Percentiles rank a stretch among this genome's conserved stretches.
These are phyloP conservation scores for Geum urbanum DNA, from an alignment of 306 rosid genomes.

Conservation along the genomic window DNA sequence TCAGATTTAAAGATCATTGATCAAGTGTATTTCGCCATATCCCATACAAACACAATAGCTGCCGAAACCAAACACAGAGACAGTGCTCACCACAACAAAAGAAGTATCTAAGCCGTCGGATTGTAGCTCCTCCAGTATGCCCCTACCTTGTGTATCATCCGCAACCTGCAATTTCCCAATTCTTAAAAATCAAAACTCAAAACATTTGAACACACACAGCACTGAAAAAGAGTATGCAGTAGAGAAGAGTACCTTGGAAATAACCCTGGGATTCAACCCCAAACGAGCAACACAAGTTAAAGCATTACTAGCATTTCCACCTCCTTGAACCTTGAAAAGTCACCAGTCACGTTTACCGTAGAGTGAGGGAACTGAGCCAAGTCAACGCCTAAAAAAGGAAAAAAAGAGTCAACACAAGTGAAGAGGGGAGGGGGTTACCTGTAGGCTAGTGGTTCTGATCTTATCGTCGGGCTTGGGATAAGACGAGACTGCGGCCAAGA, in stretches of 20 bases:
- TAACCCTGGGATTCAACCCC: constrained; percentile 71
- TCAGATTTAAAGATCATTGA: background rate
- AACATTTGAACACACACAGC: background rate
- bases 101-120: constrained; percentile 83
- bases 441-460: constrained; percentile 61
- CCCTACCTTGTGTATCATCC: constrained; percentile 76
- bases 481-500: constrained; percentile 53
- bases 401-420: background rate
- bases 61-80: background rate
- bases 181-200: background rate
- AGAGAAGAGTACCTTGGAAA: constrained; percentile 56
- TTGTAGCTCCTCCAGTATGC: constrained; percentile 63
- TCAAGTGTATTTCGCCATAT: background rate
- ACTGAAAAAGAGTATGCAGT: background rate
- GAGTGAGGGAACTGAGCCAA: no score
- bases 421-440: constrained; percentile 28
- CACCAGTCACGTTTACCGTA: background rate
- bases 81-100: constrained; percentile 51
- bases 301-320: constrained; percentile 82
- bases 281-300: constrained; percentile 79
- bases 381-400: background rate
- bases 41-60: background rate
- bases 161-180: constrained; percentile 50
- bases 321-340: constrained; percentile 66
- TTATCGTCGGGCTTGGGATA: constrained; percentile 79